phyloP scores from a whole-genome alignment of 768 basidiomycete species.

The Termitomyces sp. region DNA sequence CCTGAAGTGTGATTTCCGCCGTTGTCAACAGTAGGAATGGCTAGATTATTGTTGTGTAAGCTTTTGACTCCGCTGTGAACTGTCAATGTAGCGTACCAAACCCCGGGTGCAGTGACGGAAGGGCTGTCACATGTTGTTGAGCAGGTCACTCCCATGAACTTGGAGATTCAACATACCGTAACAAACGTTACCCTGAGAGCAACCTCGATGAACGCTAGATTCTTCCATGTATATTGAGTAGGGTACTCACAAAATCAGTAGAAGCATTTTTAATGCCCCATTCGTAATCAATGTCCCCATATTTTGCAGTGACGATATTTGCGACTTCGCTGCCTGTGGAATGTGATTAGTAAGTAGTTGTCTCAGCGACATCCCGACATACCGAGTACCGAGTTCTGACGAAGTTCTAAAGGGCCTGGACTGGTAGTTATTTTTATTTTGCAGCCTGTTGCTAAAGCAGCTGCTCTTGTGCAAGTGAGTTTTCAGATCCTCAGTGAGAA shows the following conservation, averaged over 20 bases:
- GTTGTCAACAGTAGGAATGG: conserved; percentile 64
- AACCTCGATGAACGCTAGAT: background rate
- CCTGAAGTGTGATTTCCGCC: conserved; percentile 77
- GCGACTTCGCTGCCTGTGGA: conserved; percentile 59
- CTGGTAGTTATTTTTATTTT: conserved; percentile 10
- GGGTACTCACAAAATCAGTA: conserved; percentile 69
- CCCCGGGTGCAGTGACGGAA: conserved; percentile 71
- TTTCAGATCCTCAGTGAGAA: background rate
- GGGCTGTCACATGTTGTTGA: conserved; percentile 21
- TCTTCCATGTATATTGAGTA: background rate
- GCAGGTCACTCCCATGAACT: background rate
- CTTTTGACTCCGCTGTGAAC: background rate
- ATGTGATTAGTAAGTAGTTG: background rate
- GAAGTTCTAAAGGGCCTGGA: conserved; percentile 14
- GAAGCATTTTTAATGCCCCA: conserved; percentile 69
- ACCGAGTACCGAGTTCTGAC: conserved; percentile 39
- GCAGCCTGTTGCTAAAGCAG: conserved; percentile 18
- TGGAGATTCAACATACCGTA: conserved; percentile 42
- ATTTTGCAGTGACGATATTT: conserved; percentile 53
- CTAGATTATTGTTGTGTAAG: conserved; percentile 24
- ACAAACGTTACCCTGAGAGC: conserved; percentile 60
- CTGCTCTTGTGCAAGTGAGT: conserved; percentile 12
- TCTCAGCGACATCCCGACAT: conserved; percentile 1
- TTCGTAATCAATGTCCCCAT: conserved; percentile 55
- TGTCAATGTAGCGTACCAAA: conserved; percentile 41